Evolutionary conservation across 2,329 filamentous ascomycete species (phyloP), one percentile per base, ranked within the genome.

Genomic region (Aspergillus persii): DNA sequence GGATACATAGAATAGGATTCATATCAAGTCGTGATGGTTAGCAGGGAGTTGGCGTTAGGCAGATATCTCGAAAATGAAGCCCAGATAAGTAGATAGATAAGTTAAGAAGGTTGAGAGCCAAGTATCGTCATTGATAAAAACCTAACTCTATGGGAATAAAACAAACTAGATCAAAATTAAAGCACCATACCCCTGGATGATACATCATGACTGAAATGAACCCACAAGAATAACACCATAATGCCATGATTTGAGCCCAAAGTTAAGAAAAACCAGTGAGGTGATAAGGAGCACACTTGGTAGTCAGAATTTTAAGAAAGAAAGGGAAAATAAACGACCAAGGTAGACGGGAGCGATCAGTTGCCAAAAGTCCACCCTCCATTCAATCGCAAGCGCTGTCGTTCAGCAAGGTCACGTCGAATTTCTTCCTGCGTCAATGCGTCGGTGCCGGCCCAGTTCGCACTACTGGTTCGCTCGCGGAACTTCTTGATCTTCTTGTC

Each of bases 401-500:
- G 84, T 58, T 89, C 90, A 61, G 90, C 88, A 67, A 90, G 79
- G 77, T 97, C 93, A 71, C 86, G 89, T 56, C 85, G 81, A 69
- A 96, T 91, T 71, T 97, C 93, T 60, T 96, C 93, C 65, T 93
- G 89, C 0, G 93, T 97, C 67, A 99, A 81, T 49, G 84, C 82
- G 74, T 99, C 96, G 3, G 89, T 82, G 56, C 91, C 77, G 70
- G 85, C 89, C 95, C 95, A 99, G 78, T 96, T 96, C 39, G 96
- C 96, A 76, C 92, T 96, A 67, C 91, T 96, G 4, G 94, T 97
- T 57, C 95, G 85, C 54, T 91, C 88, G 18, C 96, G 86, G 82
- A 97, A 98, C 71, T 92, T 91, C 80, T 91, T 90, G 74, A 90
- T 87, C 64, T 94, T 92, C 74, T 92, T 92, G 76, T 90, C 93